Base-by-base conservation (phyloP, 371 early-diverging fungal species). In the Mortierella sp. region DNA sequence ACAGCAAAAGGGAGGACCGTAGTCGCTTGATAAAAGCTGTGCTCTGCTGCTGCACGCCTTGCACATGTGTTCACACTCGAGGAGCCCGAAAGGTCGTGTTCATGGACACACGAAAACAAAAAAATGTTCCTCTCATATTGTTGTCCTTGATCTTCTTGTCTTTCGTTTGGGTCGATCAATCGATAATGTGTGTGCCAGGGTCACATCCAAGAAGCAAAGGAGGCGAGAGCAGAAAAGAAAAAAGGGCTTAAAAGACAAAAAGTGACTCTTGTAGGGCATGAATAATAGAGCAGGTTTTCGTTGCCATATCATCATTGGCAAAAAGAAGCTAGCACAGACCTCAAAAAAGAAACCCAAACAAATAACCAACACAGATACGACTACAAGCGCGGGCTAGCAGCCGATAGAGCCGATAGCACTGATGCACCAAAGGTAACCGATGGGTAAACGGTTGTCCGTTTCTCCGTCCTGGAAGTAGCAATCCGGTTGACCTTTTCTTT, bases 81-180 rank as follows among this genome's bases (percentile, higher is more conserved):
- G 9, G 38, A 42, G 24, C 42, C 24, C 16, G 24, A 65, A 31
- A 28, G 28, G 5, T 28, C 5, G 28, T 48, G 75, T 8, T 24
- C 52, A 50, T 34, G n/a, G 68, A 44, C 26, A 34, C 34, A 74
- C 57, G 58, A 74, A 54, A 74, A 34, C 34, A 74, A 42, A 74
- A 74, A 54, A 74, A 31, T n/a, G 26, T 50, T 24, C 34, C 42
- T 38, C 42, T 38, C 42, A 5, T 38, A 52, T 21, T 65, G 57
- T 26, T 14, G 19, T 34, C 31, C 34, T 63, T 55, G 24, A 0
- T 28, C 4, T 28, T 63, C 19, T 34, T 19, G 31, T 63, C 31
- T 14, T 16, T 34, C 38, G 9, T 68, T 38, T 38, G 3, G 10
- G 24, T 38, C 44, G 11, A 38, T 68, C 68, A 3, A 38, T 65